Percentiles rank a stretch among this genome's conserved stretches.
These are phyloP conservation scores for Magnolia officinalis DNA, from an alignment of 164 flowering plant genomes.

Conservation along the genomic window DNA sequence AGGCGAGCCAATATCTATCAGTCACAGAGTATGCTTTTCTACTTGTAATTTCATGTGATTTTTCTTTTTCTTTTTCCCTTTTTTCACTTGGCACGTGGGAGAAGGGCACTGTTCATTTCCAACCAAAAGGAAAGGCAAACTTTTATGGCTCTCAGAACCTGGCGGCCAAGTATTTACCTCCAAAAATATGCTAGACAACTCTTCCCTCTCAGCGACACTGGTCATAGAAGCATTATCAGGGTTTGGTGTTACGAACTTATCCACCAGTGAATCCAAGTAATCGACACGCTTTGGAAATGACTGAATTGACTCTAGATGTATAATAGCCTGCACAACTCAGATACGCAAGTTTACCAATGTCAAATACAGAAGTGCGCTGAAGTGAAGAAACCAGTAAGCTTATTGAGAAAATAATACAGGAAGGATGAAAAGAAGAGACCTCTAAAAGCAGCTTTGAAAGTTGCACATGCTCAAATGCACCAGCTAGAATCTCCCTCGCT, in stretches of 20 bases:
- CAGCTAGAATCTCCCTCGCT: conserved; percentile 71
- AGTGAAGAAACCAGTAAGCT: not conserved
- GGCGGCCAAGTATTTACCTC: conserved; percentile 46
- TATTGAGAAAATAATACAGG: not conserved
- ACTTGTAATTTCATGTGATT: too few relatives aligned
- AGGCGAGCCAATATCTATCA: too few relatives aligned
- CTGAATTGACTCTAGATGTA: conserved; percentile 74
- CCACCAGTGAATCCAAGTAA: conserved; percentile 69
- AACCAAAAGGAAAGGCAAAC: not conserved
- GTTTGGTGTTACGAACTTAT: conserved; percentile 54
- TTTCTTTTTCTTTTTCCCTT: too few relatives aligned
- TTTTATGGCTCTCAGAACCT: not conserved
- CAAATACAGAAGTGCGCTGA: conserved; percentile 1
- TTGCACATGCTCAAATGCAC: conserved; percentile 68
- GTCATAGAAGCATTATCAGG: conserved; percentile 45
- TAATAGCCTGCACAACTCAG: conserved; percentile 57
- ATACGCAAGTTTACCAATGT: not conserved
- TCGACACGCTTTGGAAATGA: conserved; percentile 62
- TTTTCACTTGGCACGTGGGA: too few relatives aligned
- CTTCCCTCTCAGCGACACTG: conserved; percentile 72
- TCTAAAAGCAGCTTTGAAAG: conserved; percentile 81
- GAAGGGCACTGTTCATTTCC: not conserved
- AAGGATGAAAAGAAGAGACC: conserved; percentile 36
- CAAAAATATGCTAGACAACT: conserved; percentile 72
- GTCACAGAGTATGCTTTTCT: too few relatives aligned